Evolutionary conservation across 352 stramenopile species (phyloP).

Genomic region (Globisporangium nunn): DNA sequence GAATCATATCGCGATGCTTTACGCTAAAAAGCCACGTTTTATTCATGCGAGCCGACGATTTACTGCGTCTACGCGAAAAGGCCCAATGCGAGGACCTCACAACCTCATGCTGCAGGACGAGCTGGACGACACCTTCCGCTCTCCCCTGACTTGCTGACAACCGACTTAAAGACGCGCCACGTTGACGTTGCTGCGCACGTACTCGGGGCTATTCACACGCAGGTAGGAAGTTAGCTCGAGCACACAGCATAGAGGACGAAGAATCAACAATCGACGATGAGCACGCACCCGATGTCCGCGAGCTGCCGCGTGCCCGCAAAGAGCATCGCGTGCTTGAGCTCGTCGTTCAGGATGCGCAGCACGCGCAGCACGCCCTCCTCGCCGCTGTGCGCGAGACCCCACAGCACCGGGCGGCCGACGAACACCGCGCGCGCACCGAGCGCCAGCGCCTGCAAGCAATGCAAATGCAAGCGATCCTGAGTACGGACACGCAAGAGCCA

Average conservation of each 20-base stretch:
- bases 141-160: too few species aligned
- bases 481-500: background rate
- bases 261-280: background rate
- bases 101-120: too few species aligned
- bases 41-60: background rate
- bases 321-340: conserved; percentile 92
- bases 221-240: background rate
- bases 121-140: too few species aligned
- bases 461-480: background rate
- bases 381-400: conserved; percentile 87
- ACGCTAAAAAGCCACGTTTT: background rate
- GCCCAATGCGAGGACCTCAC: too few species aligned
- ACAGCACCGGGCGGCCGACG: conserved; percentile 93
- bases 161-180: conserved; percentile 11
- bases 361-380: conserved; percentile 84
- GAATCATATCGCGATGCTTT: background rate
- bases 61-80: background rate
- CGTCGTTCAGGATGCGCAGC: conserved; percentile 87
- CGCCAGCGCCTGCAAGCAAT: conserved; percentile 54
- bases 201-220: conserved; percentile 17
- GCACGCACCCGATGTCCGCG: conserved; percentile 61
- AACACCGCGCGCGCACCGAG: conserved; percentile 92
- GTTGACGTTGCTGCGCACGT: conserved; percentile 21
- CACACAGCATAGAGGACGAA: background rate
- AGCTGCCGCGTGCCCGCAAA: conserved; percentile 62